Percentiles rank a stretch among this genome's conserved stretches.
phyloP scores from a whole-genome alignment of 2,329 filamentous ascomycete genomes.

The Colletotrichum sp. region DNA sequence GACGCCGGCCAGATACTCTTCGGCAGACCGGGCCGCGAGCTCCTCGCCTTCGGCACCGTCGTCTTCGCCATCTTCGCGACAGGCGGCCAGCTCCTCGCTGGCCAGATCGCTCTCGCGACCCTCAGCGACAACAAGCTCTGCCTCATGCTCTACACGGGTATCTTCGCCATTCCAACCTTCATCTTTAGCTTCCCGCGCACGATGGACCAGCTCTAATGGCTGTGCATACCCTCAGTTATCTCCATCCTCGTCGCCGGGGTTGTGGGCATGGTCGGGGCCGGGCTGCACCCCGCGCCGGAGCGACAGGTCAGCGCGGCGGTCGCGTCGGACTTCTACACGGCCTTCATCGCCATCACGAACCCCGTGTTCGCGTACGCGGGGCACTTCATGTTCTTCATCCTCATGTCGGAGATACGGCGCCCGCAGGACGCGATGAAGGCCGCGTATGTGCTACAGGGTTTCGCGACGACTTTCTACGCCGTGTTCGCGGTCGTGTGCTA shows the following conservation, averaged over 20 bases:
- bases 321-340: conserved; percentile 33
- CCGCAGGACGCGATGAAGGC: conserved; percentile 57
- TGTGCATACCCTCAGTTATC: conserved; percentile 46
- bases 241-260: conserved; percentile 55
- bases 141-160: conserved; percentile 52
- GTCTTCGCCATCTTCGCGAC: conserved; percentile 57
- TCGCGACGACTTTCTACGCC: conserved; percentile 55
- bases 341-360: conserved; percentile 42
- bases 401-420: conserved; percentile 57
- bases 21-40: conserved; percentile 53
- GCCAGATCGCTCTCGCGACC: conserved; percentile 51
- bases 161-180: conserved; percentile 53
- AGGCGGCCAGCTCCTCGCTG: conserved; percentile 55
- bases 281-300: conserved; percentile 40
- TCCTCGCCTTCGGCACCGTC: conserved; percentile 53
- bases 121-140: conserved; percentile 53
- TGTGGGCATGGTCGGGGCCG: conserved; percentile 55
- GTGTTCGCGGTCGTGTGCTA: conserved; percentile 56
- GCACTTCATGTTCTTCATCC: conserved; percentile 59
- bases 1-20: conserved; percentile 56
- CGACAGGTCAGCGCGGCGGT: conserved; percentile 41
- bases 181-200: conserved; percentile 53
- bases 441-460: conserved; percentile 52
- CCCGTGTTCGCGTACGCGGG: conserved; percentile 58
- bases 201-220: conserved; percentile 51